A percentile compares a stretch with the other conserved stretches of the same genome.
These are phyloP conservation scores for Coemansia sp. DNA, from an alignment of 192 early-diverging fungal genomes.

Conservation along the genomic window DNA sequence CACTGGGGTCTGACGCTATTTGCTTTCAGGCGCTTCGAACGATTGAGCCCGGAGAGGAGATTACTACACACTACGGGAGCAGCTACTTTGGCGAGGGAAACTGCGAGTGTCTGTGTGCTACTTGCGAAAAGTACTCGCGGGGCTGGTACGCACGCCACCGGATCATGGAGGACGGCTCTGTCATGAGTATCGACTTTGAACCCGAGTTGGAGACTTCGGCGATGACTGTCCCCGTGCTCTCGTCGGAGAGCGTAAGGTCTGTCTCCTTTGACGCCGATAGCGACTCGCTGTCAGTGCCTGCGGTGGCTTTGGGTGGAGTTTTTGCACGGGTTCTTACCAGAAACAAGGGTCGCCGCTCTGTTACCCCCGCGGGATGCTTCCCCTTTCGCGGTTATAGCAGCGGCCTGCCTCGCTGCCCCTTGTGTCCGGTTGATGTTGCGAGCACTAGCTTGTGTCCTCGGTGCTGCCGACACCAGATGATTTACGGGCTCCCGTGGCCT, in stretches of 20 bases:
- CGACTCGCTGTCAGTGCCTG: slow-evolving; percentile 10
- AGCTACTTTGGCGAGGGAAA: slow-evolving; percentile 71
- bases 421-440: background rate
- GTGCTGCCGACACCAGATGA: slow-evolving; percentile 33
- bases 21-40: slow-evolving; percentile 64
- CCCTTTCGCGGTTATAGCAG: background rate
- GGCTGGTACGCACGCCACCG: slow-evolving; percentile 34
- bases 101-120: slow-evolving; percentile 68
- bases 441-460: slow-evolving; percentile 10
- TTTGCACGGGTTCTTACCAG: slow-evolving; percentile 29
- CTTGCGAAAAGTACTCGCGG: slow-evolving; percentile 62
- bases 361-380: slow-evolving; percentile 30
- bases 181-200: background rate
- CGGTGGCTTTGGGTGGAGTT: background rate
- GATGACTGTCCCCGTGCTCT: slow-evolving; percentile 1
- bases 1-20: slow-evolving; percentile 52
- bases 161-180: background rate
- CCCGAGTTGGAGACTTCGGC: background rate
- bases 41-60: slow-evolving; percentile 68
- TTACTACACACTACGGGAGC: slow-evolving; percentile 65
- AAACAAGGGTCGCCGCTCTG: slow-evolving; percentile 39
- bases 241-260: slow-evolving; percentile 2
- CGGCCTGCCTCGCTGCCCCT: slow-evolving; percentile 5
- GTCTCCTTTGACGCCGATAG: slow-evolving; percentile 10
- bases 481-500: slow-evolving; percentile 43